These are phyloP conservation scores for Melanopsichium pennsylvanicum DNA, from an alignment of 1,284 basidiomycete species.

Conservation along the genomic window DNA sequence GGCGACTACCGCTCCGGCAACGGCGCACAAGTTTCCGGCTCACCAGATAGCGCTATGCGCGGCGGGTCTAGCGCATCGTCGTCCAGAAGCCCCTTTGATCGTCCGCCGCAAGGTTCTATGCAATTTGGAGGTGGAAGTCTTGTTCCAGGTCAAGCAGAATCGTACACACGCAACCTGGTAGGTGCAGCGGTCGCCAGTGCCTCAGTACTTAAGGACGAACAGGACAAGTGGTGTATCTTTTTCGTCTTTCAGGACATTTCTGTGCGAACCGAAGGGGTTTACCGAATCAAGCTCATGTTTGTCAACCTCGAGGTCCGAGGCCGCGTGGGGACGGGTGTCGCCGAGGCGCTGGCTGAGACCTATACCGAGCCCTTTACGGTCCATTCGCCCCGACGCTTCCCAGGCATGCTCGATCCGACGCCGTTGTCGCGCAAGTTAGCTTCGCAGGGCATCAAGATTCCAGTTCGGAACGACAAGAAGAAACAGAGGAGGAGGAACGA, in stretches of 20 bases:
- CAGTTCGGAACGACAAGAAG: constrained; percentile 57
- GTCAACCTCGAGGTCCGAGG: constrained; percentile 53
- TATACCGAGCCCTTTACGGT: constrained; percentile 60
- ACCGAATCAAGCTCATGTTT: constrained; percentile 59
- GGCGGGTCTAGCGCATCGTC: background rate
- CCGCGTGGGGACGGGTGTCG: constrained; percentile 49
- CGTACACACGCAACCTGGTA: constrained; percentile 58
- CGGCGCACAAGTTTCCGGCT: constrained; percentile 4
- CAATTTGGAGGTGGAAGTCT: constrained; percentile 24
- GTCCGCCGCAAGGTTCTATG: constrained; percentile 8
- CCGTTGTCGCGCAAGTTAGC: constrained; percentile 57
- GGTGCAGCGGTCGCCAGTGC: constrained; percentile 58
- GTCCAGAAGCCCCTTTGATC: constrained; percentile 10
- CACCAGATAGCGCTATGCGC: constrained; percentile 5
- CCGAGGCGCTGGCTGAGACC: constrained; percentile 53
- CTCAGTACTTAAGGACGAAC: constrained; percentile 55
- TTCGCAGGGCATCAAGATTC: constrained; percentile 60
- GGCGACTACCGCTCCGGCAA: constrained; percentile 20
- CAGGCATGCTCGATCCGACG: constrained; percentile 59
- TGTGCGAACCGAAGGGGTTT: constrained; percentile 57
- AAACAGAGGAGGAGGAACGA: constrained; percentile 41
- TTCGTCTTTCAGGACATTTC: constrained; percentile 61
- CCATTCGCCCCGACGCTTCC: constrained; percentile 58
- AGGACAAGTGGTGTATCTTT: constrained; percentile 57
- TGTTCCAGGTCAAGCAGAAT: constrained; percentile 31